These are phyloP conservation scores for Polyporus tsugae DNA, from an alignment of 1,284 basidiomycete species.

Conservation along the genomic window DNA sequence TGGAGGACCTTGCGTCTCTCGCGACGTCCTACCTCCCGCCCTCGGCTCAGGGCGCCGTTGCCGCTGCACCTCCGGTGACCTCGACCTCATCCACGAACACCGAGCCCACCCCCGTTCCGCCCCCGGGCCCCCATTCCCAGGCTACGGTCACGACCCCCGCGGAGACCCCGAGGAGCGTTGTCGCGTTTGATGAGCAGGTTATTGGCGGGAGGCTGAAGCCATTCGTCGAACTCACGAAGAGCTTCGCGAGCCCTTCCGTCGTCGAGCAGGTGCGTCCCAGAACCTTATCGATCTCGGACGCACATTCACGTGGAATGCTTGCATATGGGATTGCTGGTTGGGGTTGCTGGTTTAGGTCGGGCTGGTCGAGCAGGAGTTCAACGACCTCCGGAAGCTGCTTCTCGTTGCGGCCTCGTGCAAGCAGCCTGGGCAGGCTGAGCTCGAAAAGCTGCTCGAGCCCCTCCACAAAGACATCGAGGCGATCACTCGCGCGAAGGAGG, in stretches of 20 bases:
- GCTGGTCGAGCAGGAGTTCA: slow-evolving; percentile 76
- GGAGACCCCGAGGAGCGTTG: slow-evolving; percentile 68
- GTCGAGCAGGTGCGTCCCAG: slow-evolving; percentile 75
- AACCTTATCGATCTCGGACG: slow-evolving; percentile 11
- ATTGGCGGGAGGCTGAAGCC: slow-evolving; percentile 77
- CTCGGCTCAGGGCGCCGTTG: slow-evolving; percentile 36
- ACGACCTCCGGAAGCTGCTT: slow-evolving; percentile 75
- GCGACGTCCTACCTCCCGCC: slow-evolving; percentile 38
- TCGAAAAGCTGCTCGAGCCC: slow-evolving; percentile 74
- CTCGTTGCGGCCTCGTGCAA: slow-evolving; percentile 76
- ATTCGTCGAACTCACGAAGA: slow-evolving; percentile 79
- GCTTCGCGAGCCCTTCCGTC: slow-evolving; percentile 75
- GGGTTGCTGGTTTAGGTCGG: slow-evolving; percentile 61
- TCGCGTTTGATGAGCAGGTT: slow-evolving; percentile 81
- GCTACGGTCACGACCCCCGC: slow-evolving; percentile 47
- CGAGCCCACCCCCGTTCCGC: slow-evolving; percentile 50
- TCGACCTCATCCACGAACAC: slow-evolving; percentile 51
- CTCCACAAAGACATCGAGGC: slow-evolving; percentile 80
- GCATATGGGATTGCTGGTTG: neutral
- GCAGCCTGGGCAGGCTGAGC: slow-evolving; percentile 76
- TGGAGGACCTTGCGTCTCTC: slow-evolving; percentile 86
- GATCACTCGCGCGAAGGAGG: slow-evolving; percentile 84
- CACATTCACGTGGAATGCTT: slow-evolving; percentile 12
- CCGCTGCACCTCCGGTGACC: slow-evolving; percentile 34
- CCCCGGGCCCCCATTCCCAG: slow-evolving; percentile 49